phyloP scores from a whole-genome alignment of 306 rosid genomes.

The Prunus mira region DNA sequence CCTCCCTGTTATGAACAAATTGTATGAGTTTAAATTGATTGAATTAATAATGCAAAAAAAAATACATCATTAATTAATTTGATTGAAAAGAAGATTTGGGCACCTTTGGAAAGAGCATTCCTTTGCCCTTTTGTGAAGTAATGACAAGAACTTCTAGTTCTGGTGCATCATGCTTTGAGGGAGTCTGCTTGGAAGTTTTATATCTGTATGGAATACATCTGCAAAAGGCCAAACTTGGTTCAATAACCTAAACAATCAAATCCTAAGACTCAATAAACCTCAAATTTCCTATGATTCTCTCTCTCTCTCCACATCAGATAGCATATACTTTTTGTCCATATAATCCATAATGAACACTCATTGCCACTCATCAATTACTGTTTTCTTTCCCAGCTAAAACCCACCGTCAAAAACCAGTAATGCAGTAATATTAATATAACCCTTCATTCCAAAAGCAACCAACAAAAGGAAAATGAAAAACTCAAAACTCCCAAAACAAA shows the following conservation, averaged over 20 bases:
- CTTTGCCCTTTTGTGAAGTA: conserved; percentile 84
- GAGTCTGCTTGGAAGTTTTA: conserved; percentile 34
- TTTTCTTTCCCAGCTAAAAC: no score
- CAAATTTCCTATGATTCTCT: no score
- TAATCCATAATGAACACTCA: no score
- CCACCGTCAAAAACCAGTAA: background rate
- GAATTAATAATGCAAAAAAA: background rate
- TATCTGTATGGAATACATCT: conserved; percentile 92
- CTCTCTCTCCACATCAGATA: no score
- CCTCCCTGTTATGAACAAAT: conserved; percentile 59
- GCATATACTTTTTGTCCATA: no score
- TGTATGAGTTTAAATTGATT: background rate
- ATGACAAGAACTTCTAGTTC: conserved; percentile 82
- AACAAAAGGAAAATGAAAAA: no score
- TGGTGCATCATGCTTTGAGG: conserved; percentile 26
- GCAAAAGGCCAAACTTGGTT: conserved; percentile 23
- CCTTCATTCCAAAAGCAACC: no score
- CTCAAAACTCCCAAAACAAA: no score
- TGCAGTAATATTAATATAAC: background rate
- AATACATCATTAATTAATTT: background rate
- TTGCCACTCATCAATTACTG: no score
- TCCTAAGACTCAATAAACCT: no score
- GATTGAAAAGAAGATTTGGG: background rate
- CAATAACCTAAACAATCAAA: conserved; percentile 1
- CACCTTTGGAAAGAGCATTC: conserved; percentile 94